A percentile compares a stretch with the other conserved stretches of the same genome.
Conservation (phyloP, 768 basidiomycete species). For the Tricholoma terreum region DNA sequence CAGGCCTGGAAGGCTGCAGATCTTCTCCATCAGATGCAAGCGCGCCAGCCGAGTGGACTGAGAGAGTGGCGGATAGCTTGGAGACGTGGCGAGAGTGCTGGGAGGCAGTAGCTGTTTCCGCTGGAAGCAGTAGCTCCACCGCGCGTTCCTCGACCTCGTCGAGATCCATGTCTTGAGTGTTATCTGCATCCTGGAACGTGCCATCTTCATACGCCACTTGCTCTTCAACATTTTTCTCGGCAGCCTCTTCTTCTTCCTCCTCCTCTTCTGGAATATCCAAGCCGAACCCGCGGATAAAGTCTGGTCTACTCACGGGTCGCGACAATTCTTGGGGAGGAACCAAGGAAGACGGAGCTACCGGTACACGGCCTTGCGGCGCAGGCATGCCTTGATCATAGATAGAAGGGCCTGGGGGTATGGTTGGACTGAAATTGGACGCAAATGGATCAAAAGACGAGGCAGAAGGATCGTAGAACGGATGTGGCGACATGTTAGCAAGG, state of each 20-base stretch:
- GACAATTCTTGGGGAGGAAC: constrained; percentile 41
- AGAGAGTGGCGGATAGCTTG: constrained; percentile 62
- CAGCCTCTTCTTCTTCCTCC: constrained; percentile 57
- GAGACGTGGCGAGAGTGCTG: constrained; percentile 73
- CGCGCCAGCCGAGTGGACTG: constrained; percentile 60
- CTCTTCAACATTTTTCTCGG: constrained; percentile 20
- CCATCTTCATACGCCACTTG: constrained; percentile 18
- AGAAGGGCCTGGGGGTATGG: constrained; percentile 21
- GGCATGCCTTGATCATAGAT: constrained; percentile 31
- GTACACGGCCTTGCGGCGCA: constrained; percentile 57
- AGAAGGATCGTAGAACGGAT: constrained; percentile 31
- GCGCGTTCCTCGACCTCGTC: constrained; percentile 30
- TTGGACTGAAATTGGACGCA: constrained; percentile 46
- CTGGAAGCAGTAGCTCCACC: constrained; percentile 28
- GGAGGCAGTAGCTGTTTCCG: constrained; percentile 43
- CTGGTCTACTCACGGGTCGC: constrained; percentile 55
- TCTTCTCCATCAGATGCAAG: constrained; percentile 29
- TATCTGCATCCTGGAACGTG: neutral
- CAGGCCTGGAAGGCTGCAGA: constrained; percentile 8
- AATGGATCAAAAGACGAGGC: constrained; percentile 59
- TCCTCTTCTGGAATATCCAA: constrained; percentile 76
- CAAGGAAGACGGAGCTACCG: constrained; percentile 42
- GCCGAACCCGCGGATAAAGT: constrained; percentile 79
- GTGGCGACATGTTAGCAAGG: constrained; percentile 55
- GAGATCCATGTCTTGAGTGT: constrained; percentile 30